Conservation (phyloP, 148 eudicot genomes). For the Tetragonia tetragonoides region DNA sequence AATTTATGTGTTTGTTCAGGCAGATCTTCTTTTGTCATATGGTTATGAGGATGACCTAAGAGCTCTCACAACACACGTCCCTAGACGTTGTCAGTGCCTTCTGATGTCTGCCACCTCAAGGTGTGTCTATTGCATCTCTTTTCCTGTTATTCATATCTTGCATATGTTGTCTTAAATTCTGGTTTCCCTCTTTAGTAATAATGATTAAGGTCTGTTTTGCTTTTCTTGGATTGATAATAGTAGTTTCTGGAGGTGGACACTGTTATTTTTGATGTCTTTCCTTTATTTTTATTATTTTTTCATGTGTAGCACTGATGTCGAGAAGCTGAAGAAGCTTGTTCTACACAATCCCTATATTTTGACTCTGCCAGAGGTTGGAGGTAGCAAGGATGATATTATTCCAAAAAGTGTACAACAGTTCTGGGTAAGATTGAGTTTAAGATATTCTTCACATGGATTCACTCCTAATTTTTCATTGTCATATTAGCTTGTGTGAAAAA, state of each 20-base stretch:
- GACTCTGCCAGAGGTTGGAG: conserved; percentile 78
- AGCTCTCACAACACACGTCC: conserved; percentile 71
- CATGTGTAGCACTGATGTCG: conserved; percentile 78
- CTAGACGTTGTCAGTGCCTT: conserved; percentile 86
- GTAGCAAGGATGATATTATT: conserved; percentile 69
- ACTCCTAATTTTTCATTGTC: background rate
- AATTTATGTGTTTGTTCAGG: conserved; percentile 46
- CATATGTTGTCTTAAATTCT: background rate
- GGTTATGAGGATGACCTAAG: conserved; percentile 86
- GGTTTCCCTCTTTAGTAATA: background rate
- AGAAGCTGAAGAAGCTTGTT: conserved; percentile 77
- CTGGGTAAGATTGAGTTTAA: conserved; percentile 46
- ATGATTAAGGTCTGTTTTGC: background rate
- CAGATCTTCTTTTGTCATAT: conserved; percentile 90
- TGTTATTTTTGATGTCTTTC: background rate
- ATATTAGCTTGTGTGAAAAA: background rate
- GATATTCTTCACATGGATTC: background rate
- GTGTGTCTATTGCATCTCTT: conserved; percentile 33
- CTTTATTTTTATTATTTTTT: background rate
- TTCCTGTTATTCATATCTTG: background rate
- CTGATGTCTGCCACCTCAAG: conserved; percentile 98
- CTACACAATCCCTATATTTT: conserved; percentile 82
- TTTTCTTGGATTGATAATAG: background rate
- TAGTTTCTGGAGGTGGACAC: background rate
- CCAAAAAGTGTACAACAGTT: conserved; percentile 87